Conservation (phyloP, 2,329 filamentous ascomycete genomes). For the Phialemoniopsis sp. region DNA sequence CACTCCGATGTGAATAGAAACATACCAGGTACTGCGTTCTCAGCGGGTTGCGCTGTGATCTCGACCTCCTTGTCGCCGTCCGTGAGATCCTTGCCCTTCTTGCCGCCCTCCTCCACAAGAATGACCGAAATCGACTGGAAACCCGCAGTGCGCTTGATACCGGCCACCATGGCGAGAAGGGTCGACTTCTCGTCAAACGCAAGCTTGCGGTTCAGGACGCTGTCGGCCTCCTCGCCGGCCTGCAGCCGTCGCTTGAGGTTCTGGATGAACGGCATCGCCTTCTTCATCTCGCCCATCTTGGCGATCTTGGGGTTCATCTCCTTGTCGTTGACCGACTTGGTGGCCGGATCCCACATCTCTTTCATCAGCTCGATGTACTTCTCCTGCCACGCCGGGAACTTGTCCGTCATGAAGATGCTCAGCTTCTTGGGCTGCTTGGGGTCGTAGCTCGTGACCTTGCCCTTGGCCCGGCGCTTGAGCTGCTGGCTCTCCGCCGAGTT, state of each 20-base stretch:
- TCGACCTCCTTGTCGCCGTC: slow-evolving; percentile 49
- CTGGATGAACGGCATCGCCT: slow-evolving; percentile 97
- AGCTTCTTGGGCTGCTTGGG: slow-evolving; percentile 90
- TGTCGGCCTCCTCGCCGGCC: slow-evolving; percentile 59
- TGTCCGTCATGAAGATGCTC: slow-evolving; percentile 75
- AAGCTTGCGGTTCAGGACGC: slow-evolving; percentile 79
- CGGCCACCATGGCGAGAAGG: slow-evolving; percentile 72
- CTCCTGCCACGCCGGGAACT: slow-evolving; percentile 87
- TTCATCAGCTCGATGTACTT: slow-evolving; percentile 81
- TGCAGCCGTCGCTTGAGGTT: slow-evolving; percentile 78
- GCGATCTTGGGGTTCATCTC: slow-evolving; percentile 71
- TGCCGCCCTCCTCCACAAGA: slow-evolving; percentile 65
- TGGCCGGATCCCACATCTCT: slow-evolving; percentile 60
- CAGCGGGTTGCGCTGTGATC: slow-evolving; percentile 56
- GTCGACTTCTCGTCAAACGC: slow-evolving; percentile 80
- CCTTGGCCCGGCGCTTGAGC: slow-evolving; percentile 88
- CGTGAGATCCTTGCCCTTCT: slow-evolving; percentile 54
- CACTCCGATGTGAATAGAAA: no score
- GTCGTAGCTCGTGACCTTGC: slow-evolving; percentile 81
- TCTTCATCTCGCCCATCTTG: slow-evolving; percentile 89
- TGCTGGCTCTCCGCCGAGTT: slow-evolving; percentile 79
- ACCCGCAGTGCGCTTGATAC: slow-evolving; percentile 70
- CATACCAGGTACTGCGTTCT: slow-evolving; percentile 71
- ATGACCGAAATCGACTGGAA: slow-evolving; percentile 70
- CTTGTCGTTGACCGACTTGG: slow-evolving; percentile 71